A percentile compares a stretch with the other conserved stretches of the same genome.
Conservation (phyloP, 202 grass and related monocot species). For the Carex arenaria region DNA sequence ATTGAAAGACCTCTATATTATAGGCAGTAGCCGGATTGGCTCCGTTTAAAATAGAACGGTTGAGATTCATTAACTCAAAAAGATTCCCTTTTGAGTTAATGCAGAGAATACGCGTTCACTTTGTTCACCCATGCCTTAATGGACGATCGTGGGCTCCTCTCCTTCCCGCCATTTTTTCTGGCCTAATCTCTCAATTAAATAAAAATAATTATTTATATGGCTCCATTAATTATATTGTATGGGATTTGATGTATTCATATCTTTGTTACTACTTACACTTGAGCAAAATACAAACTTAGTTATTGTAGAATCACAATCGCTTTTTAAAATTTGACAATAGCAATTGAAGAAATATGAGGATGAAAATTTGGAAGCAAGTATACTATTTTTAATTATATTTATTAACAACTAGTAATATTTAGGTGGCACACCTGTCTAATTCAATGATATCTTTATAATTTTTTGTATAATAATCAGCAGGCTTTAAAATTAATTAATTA, state of each 20-base stretch:
- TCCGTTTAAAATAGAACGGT: no score
- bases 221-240: not conserved
- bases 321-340: not conserved
- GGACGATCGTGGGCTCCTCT: not conserved
- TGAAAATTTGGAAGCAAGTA: not conserved
- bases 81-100: no score
- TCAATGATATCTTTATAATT: not conserved
- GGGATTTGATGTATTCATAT: no score
- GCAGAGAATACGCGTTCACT: no score
- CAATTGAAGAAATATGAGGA: not conserved
- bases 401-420: not conserved
- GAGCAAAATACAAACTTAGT: no score
- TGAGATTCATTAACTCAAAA: no score
- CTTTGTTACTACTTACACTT: no score
- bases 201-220: not conserved
- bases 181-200: not conserved
- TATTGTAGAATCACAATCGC: no score
- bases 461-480: no score
- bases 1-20: no score
- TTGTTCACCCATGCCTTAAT: not conserved
- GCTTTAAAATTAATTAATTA: not conserved
- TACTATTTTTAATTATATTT: not conserved
- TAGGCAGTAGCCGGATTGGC: no score
- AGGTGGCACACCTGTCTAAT: not conserved
- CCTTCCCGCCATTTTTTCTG: not conserved